phyloP scores from a whole-genome alignment of 176 grass and related monocot species.

The Alloteropsis semialata region DNA sequence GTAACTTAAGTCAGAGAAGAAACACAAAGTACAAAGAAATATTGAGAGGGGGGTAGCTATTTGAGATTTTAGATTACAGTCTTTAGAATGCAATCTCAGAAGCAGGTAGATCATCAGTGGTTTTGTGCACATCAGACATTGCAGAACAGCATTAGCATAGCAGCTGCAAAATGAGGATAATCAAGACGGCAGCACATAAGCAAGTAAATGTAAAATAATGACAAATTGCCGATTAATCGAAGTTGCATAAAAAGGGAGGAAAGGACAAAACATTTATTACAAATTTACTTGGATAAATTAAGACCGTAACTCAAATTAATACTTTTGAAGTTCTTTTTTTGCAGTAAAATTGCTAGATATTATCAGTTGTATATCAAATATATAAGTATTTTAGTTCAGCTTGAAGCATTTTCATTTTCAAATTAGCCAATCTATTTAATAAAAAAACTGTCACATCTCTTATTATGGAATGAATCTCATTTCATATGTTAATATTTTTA shows the following conservation, averaged over 20 bases:
- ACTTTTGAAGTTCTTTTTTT: background rate
- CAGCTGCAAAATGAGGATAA: slow-evolving; percentile 60
- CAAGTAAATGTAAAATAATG: slow-evolving; percentile 3
- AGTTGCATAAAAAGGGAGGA: background rate
- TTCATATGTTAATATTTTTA: slow-evolving; percentile 10
- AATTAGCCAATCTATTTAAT: background rate
- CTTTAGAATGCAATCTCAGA: slow-evolving; percentile 89
- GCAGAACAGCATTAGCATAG: slow-evolving; percentile 99
- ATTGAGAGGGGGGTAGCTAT: background rate
- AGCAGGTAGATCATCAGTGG: slow-evolving; percentile 98
- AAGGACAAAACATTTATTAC: background rate
- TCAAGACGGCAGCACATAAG: slow-evolving; percentile 12
- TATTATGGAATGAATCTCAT: background rate
- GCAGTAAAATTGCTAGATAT: background rate
- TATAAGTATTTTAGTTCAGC: slow-evolving; percentile 12
- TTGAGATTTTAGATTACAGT: slow-evolving; percentile 70
- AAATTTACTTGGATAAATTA: slow-evolving; percentile 9
- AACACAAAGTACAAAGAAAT: background rate
- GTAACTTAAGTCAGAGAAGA: slow-evolving; percentile 24
- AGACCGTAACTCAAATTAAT: background rate
- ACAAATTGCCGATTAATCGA: background rate
- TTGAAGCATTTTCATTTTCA: background rate
- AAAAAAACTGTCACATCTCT: background rate
- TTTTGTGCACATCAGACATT: slow-evolving; percentile 94
- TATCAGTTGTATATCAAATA: background rate